Evolutionary conservation across 2,329 filamentous ascomycete species (phyloP).

Genomic region (Pezicula neosporulosa): DNA sequence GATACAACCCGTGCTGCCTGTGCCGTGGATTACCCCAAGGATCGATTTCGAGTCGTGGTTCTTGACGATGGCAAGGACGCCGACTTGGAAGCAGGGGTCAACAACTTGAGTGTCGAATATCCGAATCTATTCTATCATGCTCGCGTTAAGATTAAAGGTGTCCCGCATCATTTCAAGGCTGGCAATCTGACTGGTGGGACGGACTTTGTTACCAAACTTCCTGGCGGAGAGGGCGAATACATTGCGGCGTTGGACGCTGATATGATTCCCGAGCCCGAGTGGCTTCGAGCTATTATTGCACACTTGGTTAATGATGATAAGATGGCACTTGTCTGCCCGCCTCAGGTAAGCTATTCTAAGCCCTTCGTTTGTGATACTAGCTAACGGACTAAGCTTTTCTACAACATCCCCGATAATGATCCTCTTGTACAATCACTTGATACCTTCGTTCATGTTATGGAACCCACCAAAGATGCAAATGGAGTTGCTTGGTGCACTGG

Average conservation of each 20-base stretch:
- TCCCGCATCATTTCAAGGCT: slow-evolving; percentile 55
- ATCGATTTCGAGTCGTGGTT: slow-evolving; percentile 50
- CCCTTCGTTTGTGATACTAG: not conserved
- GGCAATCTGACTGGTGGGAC: slow-evolving; percentile 60
- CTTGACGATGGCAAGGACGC: slow-evolving; percentile 51
- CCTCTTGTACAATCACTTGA: slow-evolving; percentile 53
- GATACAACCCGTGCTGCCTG: slow-evolving; percentile 55
- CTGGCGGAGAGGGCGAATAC: slow-evolving; percentile 50
- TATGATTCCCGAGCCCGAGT: slow-evolving; percentile 62
- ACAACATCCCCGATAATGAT: slow-evolving; percentile 57
- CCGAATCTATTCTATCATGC: slow-evolving; percentile 51
- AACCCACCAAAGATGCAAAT: slow-evolving; percentile 40
- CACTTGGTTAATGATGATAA: slow-evolving; percentile 53
- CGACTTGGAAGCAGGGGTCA: slow-evolving; percentile 35
- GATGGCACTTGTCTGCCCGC: slow-evolving; percentile 56
- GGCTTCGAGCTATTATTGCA: slow-evolving; percentile 56
- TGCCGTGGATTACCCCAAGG: slow-evolving; percentile 49
- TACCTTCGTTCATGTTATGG: slow-evolving; percentile 53
- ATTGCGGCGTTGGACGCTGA: slow-evolving; percentile 65
- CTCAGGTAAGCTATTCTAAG: slow-evolving; percentile 35
- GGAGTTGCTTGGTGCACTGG: slow-evolving; percentile 62
- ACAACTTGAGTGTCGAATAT: slow-evolving; percentile 34
- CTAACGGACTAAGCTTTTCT: slow-evolving; percentile 42
- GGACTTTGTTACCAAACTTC: slow-evolving; percentile 42
- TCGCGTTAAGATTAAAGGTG: slow-evolving; percentile 43